Conservation (phyloP, 192 early-diverging fungal species). For the Backusella sp. region DNA sequence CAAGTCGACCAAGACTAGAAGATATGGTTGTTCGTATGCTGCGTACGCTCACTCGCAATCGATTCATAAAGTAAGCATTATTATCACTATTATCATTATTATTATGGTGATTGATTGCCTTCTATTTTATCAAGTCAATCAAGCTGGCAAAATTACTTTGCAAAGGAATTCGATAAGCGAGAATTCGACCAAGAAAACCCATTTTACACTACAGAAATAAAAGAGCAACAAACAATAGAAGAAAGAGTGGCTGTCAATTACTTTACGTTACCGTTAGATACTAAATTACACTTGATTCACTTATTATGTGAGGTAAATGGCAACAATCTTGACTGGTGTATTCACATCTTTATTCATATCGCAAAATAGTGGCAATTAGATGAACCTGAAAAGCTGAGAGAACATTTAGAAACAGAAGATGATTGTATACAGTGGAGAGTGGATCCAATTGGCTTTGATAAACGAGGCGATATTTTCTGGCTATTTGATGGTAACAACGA, state of each 20-base stretch:
- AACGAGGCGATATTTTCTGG: conserved; percentile 69
- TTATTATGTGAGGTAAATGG: conserved; percentile 44
- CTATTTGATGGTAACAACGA: conserved; percentile 69
- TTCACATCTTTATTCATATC: background rate
- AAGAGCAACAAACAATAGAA: background rate
- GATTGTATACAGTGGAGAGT: conserved; percentile 69
- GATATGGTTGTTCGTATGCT: conserved; percentile 50
- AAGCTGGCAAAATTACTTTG: conserved; percentile 27
- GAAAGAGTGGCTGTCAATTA: conserved; percentile 31
- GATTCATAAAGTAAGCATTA: conserved; percentile 40
- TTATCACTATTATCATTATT: background rate
- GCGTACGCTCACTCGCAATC: conserved; percentile 43
- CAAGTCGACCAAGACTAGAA: conserved; percentile 37
- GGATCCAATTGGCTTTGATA: conserved; percentile 71
- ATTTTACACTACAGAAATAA: conserved; percentile 2
- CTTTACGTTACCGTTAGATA: conserved; percentile 39
- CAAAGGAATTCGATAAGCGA: conserved; percentile 31
- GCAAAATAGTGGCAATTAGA: conserved; percentile 68
- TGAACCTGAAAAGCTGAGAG: conserved; percentile 61
- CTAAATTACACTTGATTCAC: conserved; percentile 42
- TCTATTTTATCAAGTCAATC: background rate
- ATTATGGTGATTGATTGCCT: background rate
- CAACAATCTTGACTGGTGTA: conserved; percentile 6
- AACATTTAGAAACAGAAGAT: conserved; percentile 50
- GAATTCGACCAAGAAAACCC: conserved; percentile 39